Evolutionary conservation across 2,329 filamentous ascomycete genomes (phyloP).

Genomic region (Paraphaeosphaeria sporulosa): DNA sequence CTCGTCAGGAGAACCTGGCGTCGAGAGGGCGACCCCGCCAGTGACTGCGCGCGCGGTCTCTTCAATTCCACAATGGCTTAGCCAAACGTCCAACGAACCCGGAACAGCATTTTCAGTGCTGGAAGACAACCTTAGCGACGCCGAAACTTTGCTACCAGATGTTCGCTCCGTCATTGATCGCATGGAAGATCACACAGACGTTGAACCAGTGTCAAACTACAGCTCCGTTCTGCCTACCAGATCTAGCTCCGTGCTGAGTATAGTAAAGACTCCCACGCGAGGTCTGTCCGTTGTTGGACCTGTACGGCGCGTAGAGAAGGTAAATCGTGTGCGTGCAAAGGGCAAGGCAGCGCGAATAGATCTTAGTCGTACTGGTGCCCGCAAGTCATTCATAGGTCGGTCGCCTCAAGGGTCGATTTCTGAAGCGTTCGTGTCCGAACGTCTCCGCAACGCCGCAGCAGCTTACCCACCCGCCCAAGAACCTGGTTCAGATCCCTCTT

Average conservation of each 20-base stretch:
- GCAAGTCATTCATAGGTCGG: constrained; percentile 33
- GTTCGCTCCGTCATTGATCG: constrained; percentile 24
- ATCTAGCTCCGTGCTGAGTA: constrained; percentile 33
- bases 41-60: not conserved
- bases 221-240: constrained; percentile 23
- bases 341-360: constrained; percentile 18
- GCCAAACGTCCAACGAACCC: constrained; percentile 4
- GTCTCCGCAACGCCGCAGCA: constrained; percentile 2
- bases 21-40: constrained; percentile 9
- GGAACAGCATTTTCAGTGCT: constrained; percentile 20
- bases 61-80: constrained; percentile 23
- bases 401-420: constrained; percentile 18
- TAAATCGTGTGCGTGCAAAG: constrained; percentile 19
- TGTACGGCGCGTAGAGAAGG: constrained; percentile 31
- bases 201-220: constrained; percentile 21
- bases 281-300: constrained; percentile 39
- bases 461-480: not conserved
- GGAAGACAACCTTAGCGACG: constrained; percentile 39
- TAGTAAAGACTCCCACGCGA: constrained; percentile 40
- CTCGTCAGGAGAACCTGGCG: constrained; percentile 31
- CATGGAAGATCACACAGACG: constrained; percentile 30
- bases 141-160: constrained; percentile 38
- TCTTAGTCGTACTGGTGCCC: constrained; percentile 34
- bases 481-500: not conserved
- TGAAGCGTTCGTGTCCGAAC: not conserved